phyloP scores from a whole-genome alignment of 2,329 filamentous ascomycete genomes.

The Phyllosticta capitalensis region DNA sequence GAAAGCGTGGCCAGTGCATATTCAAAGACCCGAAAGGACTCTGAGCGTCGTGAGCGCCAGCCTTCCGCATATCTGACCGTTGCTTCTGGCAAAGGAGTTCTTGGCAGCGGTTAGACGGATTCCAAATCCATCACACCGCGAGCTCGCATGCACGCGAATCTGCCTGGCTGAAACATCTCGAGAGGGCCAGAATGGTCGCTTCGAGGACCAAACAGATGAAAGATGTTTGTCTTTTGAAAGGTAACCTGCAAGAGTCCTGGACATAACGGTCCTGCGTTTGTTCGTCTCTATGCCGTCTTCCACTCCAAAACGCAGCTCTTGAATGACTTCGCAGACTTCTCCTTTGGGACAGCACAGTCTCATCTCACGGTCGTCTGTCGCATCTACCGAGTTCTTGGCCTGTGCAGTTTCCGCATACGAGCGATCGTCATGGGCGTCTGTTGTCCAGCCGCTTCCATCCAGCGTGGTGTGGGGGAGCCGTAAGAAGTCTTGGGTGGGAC shows the following conservation, averaged over 20 bases:
- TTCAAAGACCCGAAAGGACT: not conserved
- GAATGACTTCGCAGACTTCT: not conserved
- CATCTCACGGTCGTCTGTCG: conserved; percentile 1
- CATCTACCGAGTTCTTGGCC: not conserved
- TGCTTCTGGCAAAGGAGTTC: not conserved
- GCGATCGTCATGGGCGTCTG: conserved; percentile 3
- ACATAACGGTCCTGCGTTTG: not conserved
- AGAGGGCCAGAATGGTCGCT: not conserved
- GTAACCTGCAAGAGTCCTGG: not conserved
- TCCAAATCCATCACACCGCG: not conserved
- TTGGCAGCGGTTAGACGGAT: not conserved
- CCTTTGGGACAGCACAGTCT: not conserved
- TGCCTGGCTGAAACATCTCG: not conserved
- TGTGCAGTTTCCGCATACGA: conserved; percentile 5
- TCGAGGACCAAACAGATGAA: not conserved
- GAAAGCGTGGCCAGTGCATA: not conserved
- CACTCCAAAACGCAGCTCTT: not conserved
- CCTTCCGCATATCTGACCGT: not conserved
- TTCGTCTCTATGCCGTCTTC: not conserved
- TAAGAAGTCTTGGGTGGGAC: conserved; percentile 2
- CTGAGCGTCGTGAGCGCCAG: not conserved
- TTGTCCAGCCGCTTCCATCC: conserved; percentile 5
- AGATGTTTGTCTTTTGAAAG: not conserved
- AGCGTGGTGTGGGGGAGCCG: conserved; percentile 4
- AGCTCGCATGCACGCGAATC: not conserved